Evolutionary conservation across 331 rosid genomes (phyloP).

Genomic region (Pyrus hybrid): DNA sequence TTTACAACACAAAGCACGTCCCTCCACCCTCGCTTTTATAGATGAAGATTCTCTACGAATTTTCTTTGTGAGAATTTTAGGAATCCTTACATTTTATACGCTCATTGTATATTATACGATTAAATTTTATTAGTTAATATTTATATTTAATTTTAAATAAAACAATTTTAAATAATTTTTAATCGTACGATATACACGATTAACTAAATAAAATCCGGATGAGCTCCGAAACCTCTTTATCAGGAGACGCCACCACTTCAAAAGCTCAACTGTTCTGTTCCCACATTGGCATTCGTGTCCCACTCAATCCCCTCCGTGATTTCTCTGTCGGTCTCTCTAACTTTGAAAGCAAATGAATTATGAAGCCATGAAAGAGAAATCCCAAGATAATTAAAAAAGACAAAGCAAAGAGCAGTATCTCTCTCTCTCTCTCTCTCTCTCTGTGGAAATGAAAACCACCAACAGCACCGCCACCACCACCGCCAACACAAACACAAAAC

Average conservation of each 20-base stretch:
- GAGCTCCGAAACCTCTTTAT: no score
- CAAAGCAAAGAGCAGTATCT: neutral
- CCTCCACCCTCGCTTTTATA: no score
- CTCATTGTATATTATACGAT: rapidly evolving
- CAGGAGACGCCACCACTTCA: neutral
- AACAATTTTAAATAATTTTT: no score
- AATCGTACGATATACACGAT: rapidly evolving
- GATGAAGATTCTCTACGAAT: no score
- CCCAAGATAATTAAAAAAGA: neutral
- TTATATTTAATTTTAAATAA: no score
- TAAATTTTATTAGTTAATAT: rapidly evolving
- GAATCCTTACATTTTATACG: rapidly evolving
- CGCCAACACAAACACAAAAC: constrained; percentile 42
- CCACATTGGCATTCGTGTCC: constrained; percentile 18
- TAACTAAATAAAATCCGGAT: no score
- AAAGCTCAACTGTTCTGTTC: neutral
- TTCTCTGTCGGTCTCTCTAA: constrained; percentile 14
- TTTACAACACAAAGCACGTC: no score
- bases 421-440: neutral
- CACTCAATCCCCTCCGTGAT: constrained; percentile 32
- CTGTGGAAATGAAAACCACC: constrained; percentile 11
- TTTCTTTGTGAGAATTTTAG: no score
- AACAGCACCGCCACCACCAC: constrained; percentile 9
- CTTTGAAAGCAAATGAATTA: neutral
- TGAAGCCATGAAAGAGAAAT: neutral